Percentiles rank a stretch among this genome's conserved stretches.
These are phyloP conservation scores for Phytophthora melonis DNA, from an alignment of 352 stramenopile species.

Conservation along the genomic window DNA sequence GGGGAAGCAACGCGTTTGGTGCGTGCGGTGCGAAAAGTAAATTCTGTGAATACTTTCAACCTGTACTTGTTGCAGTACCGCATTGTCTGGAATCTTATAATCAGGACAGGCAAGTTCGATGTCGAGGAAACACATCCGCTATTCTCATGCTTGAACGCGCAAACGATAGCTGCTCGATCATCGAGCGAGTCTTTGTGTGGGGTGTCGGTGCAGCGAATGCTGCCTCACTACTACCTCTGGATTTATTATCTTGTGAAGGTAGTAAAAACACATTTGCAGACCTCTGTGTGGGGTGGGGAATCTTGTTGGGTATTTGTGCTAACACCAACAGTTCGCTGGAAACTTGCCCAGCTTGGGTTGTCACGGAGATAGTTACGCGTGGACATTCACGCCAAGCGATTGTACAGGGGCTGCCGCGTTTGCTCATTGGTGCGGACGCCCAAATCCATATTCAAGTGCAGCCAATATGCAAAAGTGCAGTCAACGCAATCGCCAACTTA, in stretches of 20 bases:
- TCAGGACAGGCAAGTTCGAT: constrained; percentile 16
- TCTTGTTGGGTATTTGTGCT: constrained; percentile 11
- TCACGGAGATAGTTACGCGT: constrained; percentile 11
- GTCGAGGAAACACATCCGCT: constrained; percentile 37
- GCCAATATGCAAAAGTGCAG: constrained; percentile 20
- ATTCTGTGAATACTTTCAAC: constrained; percentile 55
- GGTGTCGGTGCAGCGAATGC: constrained; percentile 27
- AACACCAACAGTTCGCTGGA: not conserved
- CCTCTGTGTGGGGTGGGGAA: constrained; percentile 7
- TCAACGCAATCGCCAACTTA: constrained; percentile 3
- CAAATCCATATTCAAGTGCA: constrained; percentile 21
- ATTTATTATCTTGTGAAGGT: constrained; percentile 11
- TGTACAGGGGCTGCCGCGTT: constrained; percentile 14
- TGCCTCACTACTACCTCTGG: constrained; percentile 18
- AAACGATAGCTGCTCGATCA: not conserved
- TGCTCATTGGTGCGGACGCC: constrained; percentile 7
- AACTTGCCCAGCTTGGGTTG: constrained; percentile 16
- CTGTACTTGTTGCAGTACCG: constrained; percentile 44
- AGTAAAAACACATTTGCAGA: constrained; percentile 1
- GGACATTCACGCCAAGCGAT: constrained; percentile 5
- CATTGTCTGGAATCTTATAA: not conserved
- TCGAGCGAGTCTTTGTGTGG: constrained; percentile 33
- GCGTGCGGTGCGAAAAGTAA: constrained; percentile 53
- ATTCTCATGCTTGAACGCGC: constrained; percentile 3
- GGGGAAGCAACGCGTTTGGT: constrained; percentile 51